A percentile compares a stretch with the other conserved stretches of the same genome.
Evolutionary conservation across 495 filamentous ascomycete genomes (phyloP).

Genomic region (Aspergillus ellipticus): DNA sequence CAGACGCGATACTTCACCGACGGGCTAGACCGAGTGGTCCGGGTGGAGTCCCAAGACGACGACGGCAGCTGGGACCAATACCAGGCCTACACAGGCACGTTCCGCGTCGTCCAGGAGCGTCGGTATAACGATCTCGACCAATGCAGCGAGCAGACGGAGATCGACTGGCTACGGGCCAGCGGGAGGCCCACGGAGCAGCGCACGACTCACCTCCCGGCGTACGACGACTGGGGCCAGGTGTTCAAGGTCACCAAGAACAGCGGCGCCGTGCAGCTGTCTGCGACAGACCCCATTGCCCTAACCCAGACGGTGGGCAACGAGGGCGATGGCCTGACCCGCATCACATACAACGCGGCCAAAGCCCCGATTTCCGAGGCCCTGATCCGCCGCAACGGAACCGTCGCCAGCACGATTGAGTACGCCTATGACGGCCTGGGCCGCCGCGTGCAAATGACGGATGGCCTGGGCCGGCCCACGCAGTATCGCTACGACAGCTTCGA

Average conservation of each 20-base stretch:
- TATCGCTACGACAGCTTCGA: conserved; percentile 8
- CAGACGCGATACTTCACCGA: conserved; percentile 6
- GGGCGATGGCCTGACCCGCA: conserved; percentile 1
- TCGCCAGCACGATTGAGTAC: background rate
- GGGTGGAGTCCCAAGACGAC: conserved; percentile 3
- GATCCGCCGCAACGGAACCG: background rate
- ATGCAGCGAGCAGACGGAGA: background rate
- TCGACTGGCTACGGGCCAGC: conserved; percentile 2
- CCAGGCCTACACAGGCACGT: background rate
- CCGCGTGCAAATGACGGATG: background rate
- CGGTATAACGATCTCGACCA: conserved; percentile 5
- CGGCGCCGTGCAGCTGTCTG: background rate
- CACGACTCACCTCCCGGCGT: background rate
- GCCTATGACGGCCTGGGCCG: conserved; percentile 9
- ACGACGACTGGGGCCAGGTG: conserved; percentile 10
- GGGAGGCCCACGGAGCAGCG: background rate
- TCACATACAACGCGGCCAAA: background rate
- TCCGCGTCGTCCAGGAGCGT: conserved; percentile 8
- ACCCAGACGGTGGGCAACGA: conserved; percentile 1
- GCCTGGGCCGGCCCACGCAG: background rate
- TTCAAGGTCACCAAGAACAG: background rate
- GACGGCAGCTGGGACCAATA: background rate
- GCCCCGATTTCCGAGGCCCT: background rate
- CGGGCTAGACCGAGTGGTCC: background rate
- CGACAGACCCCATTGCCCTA: conserved; percentile 4